These are phyloP conservation scores for Salicornia ramosissima DNA, from an alignment of 148 eudicot species.

Conservation along the genomic window DNA sequence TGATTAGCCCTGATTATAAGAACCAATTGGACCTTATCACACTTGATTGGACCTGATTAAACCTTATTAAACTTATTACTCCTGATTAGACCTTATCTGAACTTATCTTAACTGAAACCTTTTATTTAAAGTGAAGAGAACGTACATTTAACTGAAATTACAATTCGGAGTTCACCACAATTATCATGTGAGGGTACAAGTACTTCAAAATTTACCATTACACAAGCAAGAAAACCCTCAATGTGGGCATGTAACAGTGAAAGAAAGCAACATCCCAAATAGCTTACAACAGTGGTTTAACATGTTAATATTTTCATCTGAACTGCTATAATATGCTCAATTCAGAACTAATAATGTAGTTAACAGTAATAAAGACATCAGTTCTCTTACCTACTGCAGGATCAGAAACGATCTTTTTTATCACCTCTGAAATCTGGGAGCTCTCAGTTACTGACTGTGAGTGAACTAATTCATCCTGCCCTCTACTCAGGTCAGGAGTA, in stretches of 20 bases:
- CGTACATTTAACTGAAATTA: neutral
- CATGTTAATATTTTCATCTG: neutral
- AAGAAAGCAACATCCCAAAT: neutral
- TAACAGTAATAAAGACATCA: neutral
- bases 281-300: neutral
- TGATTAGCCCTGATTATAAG: too few relatives aligned
- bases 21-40: too few relatives aligned
- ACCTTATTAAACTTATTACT: too few relatives aligned
- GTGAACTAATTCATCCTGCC: constrained; percentile 13
- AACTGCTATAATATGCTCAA: neutral
- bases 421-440: constrained; percentile 31
- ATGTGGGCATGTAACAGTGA: neutral
- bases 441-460: constrained; percentile 21
- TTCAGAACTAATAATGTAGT: neutral
- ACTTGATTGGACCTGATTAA: too few relatives aligned
- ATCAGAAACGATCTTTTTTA: constrained; percentile 34
- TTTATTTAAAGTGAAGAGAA: too few relatives aligned
- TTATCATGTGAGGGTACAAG: neutral
- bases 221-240: neutral
- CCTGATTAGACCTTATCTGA: too few relatives aligned
- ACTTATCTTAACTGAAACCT: too few relatives aligned
- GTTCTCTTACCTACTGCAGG: constrained; percentile 57
- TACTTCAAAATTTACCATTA: neutral
- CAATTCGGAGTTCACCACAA: neutral
- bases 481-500: constrained; percentile 20